These are phyloP conservation scores for Alternaria brassicae DNA, from an alignment of 2,329 filamentous ascomycete species.

Conservation along the genomic window DNA sequence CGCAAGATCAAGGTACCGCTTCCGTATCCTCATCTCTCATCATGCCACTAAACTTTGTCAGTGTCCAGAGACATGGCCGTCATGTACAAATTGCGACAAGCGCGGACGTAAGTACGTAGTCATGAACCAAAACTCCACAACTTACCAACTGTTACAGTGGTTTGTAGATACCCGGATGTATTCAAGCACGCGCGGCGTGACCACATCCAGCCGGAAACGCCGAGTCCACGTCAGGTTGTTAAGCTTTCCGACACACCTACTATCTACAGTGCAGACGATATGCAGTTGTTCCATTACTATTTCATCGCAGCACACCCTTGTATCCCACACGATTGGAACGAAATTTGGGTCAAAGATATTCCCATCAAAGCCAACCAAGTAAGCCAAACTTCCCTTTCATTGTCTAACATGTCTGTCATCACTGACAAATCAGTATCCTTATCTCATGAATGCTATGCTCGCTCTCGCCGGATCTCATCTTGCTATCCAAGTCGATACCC, in stretches of 20 bases:
- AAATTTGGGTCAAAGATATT: slow-evolving; percentile 27
- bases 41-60: slow-evolving; percentile 11
- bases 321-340: slow-evolving; percentile 22
- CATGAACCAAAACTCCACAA: background rate
- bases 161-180: slow-evolving; percentile 45
- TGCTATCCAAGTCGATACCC: slow-evolving; percentile 21
- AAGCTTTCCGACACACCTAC: slow-evolving; percentile 25
- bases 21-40: background rate
- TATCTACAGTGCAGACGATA: slow-evolving; percentile 54
- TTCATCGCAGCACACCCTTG: slow-evolving; percentile 52
- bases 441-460: slow-evolving; percentile 35
- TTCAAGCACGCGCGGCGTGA: slow-evolving; percentile 25
- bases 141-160: slow-evolving; percentile 7
- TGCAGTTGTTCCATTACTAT: slow-evolving; percentile 63
- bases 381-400: background rate
- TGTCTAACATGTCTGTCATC: background rate
- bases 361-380: slow-evolving; percentile 26
- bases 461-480: slow-evolving; percentile 37
- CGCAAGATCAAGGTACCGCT: slow-evolving; percentile 71
- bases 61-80: slow-evolving; percentile 51
- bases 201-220: slow-evolving; percentile 15
- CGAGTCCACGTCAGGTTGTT: slow-evolving; percentile 20
- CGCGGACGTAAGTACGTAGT: slow-evolving; percentile 29
- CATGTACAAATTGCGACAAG: slow-evolving; percentile 49
- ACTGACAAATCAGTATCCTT: slow-evolving; percentile 27